These are phyloP conservation scores for Cokeromyces recurvatus DNA, from an alignment of 371 early-diverging fungal genomes.

Conservation along the genomic window DNA sequence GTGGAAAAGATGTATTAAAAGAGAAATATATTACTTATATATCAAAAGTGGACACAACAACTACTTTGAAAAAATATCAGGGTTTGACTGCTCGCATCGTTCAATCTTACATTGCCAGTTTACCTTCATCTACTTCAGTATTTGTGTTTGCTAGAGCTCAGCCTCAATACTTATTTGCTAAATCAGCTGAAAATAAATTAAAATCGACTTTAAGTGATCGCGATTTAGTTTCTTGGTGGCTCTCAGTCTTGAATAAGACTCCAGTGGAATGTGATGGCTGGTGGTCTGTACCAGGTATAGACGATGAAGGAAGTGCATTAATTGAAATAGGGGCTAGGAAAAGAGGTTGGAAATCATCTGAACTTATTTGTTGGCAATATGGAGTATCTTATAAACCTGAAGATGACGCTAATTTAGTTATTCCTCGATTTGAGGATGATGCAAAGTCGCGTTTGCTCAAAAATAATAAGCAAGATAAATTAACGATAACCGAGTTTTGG, in stretches of 20 bases:
- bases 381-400: slow-evolving; percentile 51
- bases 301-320: slow-evolving; percentile 33
- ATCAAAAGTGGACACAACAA: slow-evolving; percentile 63
- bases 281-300: slow-evolving; percentile 65
- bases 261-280: slow-evolving; percentile 20
- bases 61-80: slow-evolving; percentile 20
- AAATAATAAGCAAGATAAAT: slow-evolving; percentile 17
- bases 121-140: slow-evolving; percentile 28
- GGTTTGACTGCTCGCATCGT: slow-evolving; percentile 35
- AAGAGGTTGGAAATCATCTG: slow-evolving; percentile 9
- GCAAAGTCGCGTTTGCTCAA: slow-evolving; percentile 61
- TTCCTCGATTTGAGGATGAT: slow-evolving; percentile 82
- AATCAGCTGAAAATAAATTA: slow-evolving; percentile 54
- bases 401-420: slow-evolving; percentile 41
- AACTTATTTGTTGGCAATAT: slow-evolving; percentile 48
- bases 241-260: slow-evolving; percentile 20
- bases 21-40: slow-evolving; percentile 39
- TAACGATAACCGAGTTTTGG: slow-evolving; percentile 60
- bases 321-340: slow-evolving; percentile 27
- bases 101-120: slow-evolving; percentile 40
- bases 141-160: slow-evolving; percentile 83
- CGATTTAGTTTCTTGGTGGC: slow-evolving; percentile 79
- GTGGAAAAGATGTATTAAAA: background rate
- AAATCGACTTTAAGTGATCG: slow-evolving; percentile 63
- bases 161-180: slow-evolving; percentile 80